These are phyloP conservation scores for Lablab purpureus DNA, from an alignment of 306 rosid species.

Conservation along the genomic window DNA sequence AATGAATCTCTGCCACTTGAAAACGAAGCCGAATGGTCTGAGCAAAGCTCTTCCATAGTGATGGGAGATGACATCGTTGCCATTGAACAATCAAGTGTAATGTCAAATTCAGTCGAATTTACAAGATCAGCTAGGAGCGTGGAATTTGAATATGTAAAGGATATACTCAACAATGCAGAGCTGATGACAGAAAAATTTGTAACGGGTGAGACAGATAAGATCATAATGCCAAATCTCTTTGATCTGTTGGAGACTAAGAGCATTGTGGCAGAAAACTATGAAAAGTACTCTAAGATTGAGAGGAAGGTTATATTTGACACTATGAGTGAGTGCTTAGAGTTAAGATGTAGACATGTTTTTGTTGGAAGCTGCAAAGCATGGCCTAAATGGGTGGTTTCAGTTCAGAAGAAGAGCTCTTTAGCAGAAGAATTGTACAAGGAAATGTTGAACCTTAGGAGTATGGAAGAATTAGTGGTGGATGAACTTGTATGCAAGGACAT, in stretches of 20 bases:
- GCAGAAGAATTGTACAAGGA: constrained; percentile 64
- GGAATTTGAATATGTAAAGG: constrained; percentile 68
- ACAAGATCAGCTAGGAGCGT: constrained; percentile 54
- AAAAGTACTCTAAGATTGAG: constrained; percentile 43
- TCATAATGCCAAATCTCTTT: constrained; percentile 61
- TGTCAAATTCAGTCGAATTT: constrained; percentile 33
- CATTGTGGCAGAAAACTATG: constrained; percentile 34
- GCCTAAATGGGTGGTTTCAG: constrained; percentile 51
- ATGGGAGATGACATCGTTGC: constrained; percentile 24
- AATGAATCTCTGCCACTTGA: constrained; percentile 42
- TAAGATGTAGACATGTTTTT: constrained; percentile 48
- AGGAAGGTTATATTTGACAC: constrained; percentile 68
- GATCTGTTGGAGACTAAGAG: constrained; percentile 53
- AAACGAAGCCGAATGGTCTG: constrained; percentile 43
- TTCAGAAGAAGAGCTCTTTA: constrained; percentile 50
- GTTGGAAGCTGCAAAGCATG: constrained; percentile 61
- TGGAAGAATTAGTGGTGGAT: constrained; percentile 64
- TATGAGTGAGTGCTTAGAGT: constrained; percentile 59
- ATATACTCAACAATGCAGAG: constrained; percentile 57
- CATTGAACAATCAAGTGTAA: constrained; percentile 38
- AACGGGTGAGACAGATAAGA: constrained; percentile 42
- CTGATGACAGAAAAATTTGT: constrained; percentile 57
- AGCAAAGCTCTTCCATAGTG: constrained; percentile 48
- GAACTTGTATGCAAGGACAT: constrained; percentile 74
- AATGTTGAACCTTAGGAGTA: constrained; percentile 57